Evolutionary conservation across 2,329 filamentous ascomycete species (phyloP).

Genomic region (Pseudogymnoascus sp.): DNA sequence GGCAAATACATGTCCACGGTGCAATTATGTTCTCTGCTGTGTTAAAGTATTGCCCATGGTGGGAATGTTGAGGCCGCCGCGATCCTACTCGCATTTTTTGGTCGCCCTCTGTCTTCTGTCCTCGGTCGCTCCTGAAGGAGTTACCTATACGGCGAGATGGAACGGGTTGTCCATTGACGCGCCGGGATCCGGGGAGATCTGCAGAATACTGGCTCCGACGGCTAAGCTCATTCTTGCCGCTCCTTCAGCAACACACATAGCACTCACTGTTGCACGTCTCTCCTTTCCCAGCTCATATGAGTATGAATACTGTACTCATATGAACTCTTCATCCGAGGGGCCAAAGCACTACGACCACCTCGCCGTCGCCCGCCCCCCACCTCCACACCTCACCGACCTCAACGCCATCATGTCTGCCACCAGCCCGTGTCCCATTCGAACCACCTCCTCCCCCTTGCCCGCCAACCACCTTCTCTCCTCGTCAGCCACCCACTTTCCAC

Average conservation of each 20-base stretch:
- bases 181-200: not conserved
- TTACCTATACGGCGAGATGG: not conserved
- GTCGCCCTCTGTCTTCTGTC: not conserved
- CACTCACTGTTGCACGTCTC: not conserved
- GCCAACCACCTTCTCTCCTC: not conserved
- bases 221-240: not conserved
- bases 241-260: not conserved
- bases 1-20: not conserved
- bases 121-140: not conserved
- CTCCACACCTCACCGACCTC: not conserved
- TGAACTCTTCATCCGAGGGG: not conserved
- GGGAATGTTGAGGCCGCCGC: not conserved
- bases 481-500: not conserved
- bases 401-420: not conserved
- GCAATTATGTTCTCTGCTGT: not conserved
- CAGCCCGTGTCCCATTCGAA: not conserved
- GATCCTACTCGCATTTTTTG: not conserved
- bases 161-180: not conserved
- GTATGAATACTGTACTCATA: not conserved
- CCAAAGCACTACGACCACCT: slow-evolving; percentile 3
- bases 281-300: not conserved
- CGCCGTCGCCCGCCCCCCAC: slow-evolving; percentile 10
- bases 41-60: not conserved
- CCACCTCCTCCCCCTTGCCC: not conserved
- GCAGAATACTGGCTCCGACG: not conserved